Base-by-base conservation (phyloP, 2,329 filamentous ascomycete genomes). In the Trematosphaeria pertusa region DNA sequence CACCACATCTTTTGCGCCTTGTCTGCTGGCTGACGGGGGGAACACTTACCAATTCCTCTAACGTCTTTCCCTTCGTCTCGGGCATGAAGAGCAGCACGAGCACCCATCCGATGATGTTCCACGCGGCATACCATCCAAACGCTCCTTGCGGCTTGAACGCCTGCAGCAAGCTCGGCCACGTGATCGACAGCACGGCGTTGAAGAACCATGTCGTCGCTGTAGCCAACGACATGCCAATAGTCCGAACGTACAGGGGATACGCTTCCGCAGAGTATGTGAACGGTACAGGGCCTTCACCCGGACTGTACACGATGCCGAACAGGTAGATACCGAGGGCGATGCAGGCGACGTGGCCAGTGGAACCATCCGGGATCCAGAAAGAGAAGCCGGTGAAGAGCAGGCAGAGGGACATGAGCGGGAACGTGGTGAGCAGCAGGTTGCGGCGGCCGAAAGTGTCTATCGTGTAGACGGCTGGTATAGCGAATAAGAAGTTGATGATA, bases 141-240 rank as follows among this genome's bases (percentile, higher is more conserved):
- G 74, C 80, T 2, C 80, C 80, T 30, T 78, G 75, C 0, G 73
- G 66, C 0, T 71, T 75, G 56, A 81, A 80, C 0, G 74, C 72
- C 3, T 64, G 59, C 3, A 70, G 62, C 17, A 81, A 52, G 1
- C 73, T 73, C 3, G 79, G 80, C 78, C 78, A 82, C 3, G 78
- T 80, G 31, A 81, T 74, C 2, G 72, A 72, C 1, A 81, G 63
- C 4, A 78, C 56, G 47, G 76, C 77, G 59, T 82, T 82, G 71
- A 81, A 82, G 47, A 78, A 76, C 78, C 79, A 82, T 3, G 75
- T 79, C 46, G 80, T 82, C 0, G 79, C 77, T 0, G 78, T 1
- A 76, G 79, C 43, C 9, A 62, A 43, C 4, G 54, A 58, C 64
- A 68, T 67, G 5, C 65, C 65, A 15, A 62, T 43, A 18, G 70